phyloP scores from a whole-genome alignment of 768 basidiomycete species.

The Podaxis mareebaensis region DNA sequence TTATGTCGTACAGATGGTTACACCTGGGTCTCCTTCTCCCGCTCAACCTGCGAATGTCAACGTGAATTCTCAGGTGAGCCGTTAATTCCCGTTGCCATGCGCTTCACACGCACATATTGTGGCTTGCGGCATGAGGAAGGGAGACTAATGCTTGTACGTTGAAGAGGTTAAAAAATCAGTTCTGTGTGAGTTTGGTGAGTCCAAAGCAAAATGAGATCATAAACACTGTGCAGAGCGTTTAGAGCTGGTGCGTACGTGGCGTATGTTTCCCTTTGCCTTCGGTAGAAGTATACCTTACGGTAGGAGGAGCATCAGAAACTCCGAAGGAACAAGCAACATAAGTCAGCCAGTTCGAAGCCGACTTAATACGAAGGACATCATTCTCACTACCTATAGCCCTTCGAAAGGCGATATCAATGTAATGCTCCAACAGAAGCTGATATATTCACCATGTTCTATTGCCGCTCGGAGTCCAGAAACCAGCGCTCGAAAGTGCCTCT shows the following conservation, averaged over 20 bases:
- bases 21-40: constrained; percentile 1
- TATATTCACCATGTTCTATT: background rate
- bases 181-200: no score
- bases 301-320: background rate
- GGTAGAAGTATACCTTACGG: no score
- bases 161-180: background rate
- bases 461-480: background rate
- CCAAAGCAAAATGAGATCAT: no score
- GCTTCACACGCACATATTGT: background rate
- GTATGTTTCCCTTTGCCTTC: no score
- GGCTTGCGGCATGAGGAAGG: background rate
- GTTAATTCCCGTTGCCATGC: background rate
- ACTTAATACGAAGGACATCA: background rate
- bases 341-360: background rate
- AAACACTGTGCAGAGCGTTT: no score
- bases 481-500: background rate
- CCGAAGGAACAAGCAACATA: background rate
- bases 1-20: background rate
- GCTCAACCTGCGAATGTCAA: constrained; percentile 11
- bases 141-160: background rate
- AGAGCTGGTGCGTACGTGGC: no score
- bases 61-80: background rate
- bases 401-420: background rate
- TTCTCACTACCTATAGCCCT: background rate
- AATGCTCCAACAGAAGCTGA: background rate